Base-by-base conservation (phyloP, 164 flowering plant genomes). In the Paratinospora sagittata region DNA sequence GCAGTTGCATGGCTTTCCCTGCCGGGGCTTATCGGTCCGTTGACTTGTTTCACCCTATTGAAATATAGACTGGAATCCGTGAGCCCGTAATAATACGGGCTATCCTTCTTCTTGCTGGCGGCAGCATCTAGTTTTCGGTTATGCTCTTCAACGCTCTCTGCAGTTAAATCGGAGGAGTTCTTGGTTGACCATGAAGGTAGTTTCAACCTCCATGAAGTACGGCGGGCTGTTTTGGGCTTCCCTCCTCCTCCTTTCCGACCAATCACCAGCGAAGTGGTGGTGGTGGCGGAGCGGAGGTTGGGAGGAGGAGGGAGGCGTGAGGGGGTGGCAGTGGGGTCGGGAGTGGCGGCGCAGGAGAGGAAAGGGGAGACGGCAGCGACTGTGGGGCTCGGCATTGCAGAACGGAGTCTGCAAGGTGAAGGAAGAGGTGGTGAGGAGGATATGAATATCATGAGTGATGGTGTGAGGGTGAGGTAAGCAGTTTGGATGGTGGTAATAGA, bases 1-100 rank as follows among this genome's bases (percentile, higher is more conserved):
- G 21, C 8, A 47, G 70, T 52, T 0, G 3, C 23, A 8, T 62
- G 66, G 67, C 81, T 85, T 17, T 78, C 85, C 26, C 70, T 52
- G 11, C 74, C 83, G 14, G 82, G 81, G n/a, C 71, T 76, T 23
- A 17, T 23, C 61, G 17, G 8, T 12, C 63, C 23, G 34, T 30
- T 30, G 2, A 6, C 21, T 24, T 17, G 60, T 43, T 70, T 67
- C 16, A 72, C 70, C 41, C 77, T 41, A 27, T 23, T 70, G 23
- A 80, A 68, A 57, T 30, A 57, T 39, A 74, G 79, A 19, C 70
- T 57, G 16, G 76, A 72, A 61, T 83, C 82, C 3, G 79, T 78
- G 37, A 82, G 83, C 10, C 83, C 85, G 36, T 70, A 72, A 73
- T 80, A 82, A 34, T 79, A 82, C 7, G 89, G 89, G 65, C 84